Evolutionary conservation across 2,329 filamentous ascomycete species (phyloP).

Genomic region (Chaetomium sp.): DNA sequence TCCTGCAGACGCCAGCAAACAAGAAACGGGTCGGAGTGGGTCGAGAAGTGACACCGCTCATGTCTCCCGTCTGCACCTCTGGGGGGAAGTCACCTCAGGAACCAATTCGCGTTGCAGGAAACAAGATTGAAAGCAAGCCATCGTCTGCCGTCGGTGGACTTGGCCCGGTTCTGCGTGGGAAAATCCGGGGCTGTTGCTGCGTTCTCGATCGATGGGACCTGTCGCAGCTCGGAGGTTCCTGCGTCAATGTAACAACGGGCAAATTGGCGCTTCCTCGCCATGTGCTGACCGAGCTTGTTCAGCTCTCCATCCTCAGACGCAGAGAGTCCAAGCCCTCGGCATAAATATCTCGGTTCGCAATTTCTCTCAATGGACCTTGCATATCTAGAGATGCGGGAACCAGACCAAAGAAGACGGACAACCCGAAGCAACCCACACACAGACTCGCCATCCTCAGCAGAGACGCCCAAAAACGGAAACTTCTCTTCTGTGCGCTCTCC

Average conservation of each 20-base stretch:
- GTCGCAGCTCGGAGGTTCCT: conserved; percentile 19
- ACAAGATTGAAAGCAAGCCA: not conserved
- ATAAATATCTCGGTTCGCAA: too few relatives aligned
- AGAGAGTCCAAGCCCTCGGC: too few relatives aligned
- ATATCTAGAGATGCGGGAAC: too few relatives aligned
- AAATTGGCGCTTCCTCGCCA: not conserved
- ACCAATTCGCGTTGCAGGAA: conserved; percentile 7
- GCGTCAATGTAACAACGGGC: conserved; percentile 18
- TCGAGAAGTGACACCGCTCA: conserved; percentile 1
- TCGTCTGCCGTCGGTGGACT: not conserved
- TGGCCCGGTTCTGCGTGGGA: not conserved
- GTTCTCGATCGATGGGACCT: not conserved
- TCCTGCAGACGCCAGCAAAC: conserved; percentile 2
- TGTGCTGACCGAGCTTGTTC: not conserved
- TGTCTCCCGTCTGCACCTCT: too few relatives aligned
- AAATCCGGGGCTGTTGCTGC: conserved; percentile 4
- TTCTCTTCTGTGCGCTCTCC: too few relatives aligned
- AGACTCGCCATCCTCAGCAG: too few relatives aligned
- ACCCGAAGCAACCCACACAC: too few relatives aligned
- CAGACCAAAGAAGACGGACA: too few relatives aligned
- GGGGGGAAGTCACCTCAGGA: not conserved
- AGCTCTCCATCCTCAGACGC: not conserved
- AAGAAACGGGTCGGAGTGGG: conserved; percentile 1
- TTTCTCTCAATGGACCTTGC: too few relatives aligned
- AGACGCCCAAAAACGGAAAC: too few relatives aligned